Base-by-base conservation (phyloP, 176 grass and related monocot genomes). In the Elymus sibiricus region DNA sequence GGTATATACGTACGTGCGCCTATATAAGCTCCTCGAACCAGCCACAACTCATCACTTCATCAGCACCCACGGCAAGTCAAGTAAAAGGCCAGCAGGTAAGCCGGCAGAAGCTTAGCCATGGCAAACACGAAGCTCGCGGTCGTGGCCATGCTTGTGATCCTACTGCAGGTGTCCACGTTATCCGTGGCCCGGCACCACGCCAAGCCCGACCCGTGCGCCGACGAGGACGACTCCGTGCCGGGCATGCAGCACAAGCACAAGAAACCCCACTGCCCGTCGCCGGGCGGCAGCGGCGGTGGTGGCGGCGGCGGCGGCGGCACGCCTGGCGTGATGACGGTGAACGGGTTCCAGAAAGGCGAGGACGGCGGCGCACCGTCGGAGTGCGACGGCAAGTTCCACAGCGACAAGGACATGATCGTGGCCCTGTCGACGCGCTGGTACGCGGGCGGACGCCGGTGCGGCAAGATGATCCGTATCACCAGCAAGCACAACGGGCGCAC, bases 401-500 rank as follows among this genome's bases (percentile, higher is more conserved):
- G 79, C 65, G 16, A 90, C 49, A 15, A 25, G 1, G 70, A 83
- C 9, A 46, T 81, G 64, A 11, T 86, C 44, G 88, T 49, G 40
- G 83, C 88, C 7, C 74, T 90, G 19, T 90, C 88, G 8, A 81
- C 88, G 44, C 2, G 69, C 15, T 90, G 83, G 88, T 76, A 42
- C 83, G 22, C 35, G 42, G 24, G 58, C 53, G 69, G 75, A 5
- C 31, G 64, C 4, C 81, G 90, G 12, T 88, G 90, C 42, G 25
- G 53, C 86, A 22, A 26, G 77, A 14, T 1, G 7, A 86, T 88
- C 55, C 44, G 79, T 19, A 86, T 92, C 68, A 82, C 73, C 53
- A 76, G 83, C 74, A 10, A 1, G 46, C 29, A 64, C 9, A 46
- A 7, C 25, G 69, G 81, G 9, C 87, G 65, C 58, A 31, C 77